A percentile compares a stretch with the other conserved stretches of the same genome.
phyloP scores from a whole-genome alignment of 2,329 filamentous ascomycete species.

The Monilinia vaccinii-corymbosi region DNA sequence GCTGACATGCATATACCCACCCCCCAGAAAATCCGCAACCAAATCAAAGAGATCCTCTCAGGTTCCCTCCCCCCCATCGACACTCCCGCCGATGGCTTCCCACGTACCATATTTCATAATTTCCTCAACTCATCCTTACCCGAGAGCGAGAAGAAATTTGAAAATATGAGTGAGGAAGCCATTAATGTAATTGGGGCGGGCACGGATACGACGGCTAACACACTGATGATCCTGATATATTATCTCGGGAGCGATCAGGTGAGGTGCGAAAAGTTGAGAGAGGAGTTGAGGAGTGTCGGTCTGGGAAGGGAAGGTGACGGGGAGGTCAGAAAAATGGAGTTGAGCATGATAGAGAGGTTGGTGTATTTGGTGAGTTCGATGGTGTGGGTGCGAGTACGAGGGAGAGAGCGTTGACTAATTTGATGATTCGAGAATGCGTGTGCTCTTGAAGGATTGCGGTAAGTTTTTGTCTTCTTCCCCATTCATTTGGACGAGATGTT shows the following conservation, averaged over 20 bases:
- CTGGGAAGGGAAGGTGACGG: not conserved
- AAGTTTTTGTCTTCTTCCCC: too few relatives aligned
- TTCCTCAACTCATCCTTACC: slow-evolving; percentile 16
- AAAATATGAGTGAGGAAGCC: slow-evolving; percentile 18
- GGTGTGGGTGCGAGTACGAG: not conserved
- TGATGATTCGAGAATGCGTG: not conserved
- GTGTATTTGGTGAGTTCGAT: not conserved
- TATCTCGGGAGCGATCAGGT: slow-evolving; percentile 14
- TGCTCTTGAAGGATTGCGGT: not conserved
- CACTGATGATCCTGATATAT: slow-evolving; percentile 12
- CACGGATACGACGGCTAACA: slow-evolving; percentile 17
- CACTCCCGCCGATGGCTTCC: not conserved
- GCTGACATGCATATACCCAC: not conserved
- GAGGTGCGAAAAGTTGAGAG: slow-evolving; percentile 11
- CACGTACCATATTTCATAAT: slow-evolving; percentile 17
- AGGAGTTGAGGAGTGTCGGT: slow-evolving; percentile 12
- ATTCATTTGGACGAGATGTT: fast-evolving
- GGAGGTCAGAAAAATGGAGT: not conserved
- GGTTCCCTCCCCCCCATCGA: slow-evolving; percentile 3
- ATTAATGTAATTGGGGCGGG: slow-evolving; percentile 19
- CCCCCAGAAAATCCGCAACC: slow-evolving; percentile 6
- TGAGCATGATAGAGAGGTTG: slow-evolving; percentile 19
- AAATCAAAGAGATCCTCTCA: slow-evolving; percentile 2
- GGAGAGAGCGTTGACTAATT: not conserved
- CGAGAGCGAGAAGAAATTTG: slow-evolving; percentile 12